Evolutionary conservation across 2,329 filamentous ascomycete species (phyloP).

Genomic region (Ceratocystis papillata): DNA sequence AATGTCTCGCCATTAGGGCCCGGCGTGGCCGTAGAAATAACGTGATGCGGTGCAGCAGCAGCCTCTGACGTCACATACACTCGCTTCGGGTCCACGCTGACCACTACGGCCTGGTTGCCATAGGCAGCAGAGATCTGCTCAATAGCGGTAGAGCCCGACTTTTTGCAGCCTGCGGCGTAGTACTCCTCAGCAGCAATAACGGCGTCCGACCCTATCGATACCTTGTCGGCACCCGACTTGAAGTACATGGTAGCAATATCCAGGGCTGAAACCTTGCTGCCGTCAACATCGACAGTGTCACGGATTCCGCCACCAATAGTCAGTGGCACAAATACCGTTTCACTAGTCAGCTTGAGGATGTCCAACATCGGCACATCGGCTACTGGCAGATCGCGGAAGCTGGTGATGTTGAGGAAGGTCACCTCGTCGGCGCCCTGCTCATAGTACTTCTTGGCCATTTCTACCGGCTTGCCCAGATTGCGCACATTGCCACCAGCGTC

Average conservation of each 20-base stretch:
- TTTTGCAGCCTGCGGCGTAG: slow-evolving; percentile 55
- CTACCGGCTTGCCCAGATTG: slow-evolving; percentile 93
- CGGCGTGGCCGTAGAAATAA: slow-evolving; percentile 56
- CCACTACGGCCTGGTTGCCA: slow-evolving; percentile 91
- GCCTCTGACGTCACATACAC: slow-evolving; percentile 68
- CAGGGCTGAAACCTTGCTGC: slow-evolving; percentile 73
- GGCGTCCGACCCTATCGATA: slow-evolving; percentile 91
- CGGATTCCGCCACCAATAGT: slow-evolving; percentile 93
- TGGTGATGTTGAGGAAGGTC: slow-evolving; percentile 96
- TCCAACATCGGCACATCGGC: slow-evolving; percentile 94
- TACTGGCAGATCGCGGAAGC: slow-evolving; percentile 87
- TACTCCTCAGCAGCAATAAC: slow-evolving; percentile 89
- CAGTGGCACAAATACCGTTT: slow-evolving; percentile 89
- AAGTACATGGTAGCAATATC: slow-evolving; percentile 97
- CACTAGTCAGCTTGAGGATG: slow-evolving; percentile 71
- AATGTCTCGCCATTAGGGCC: slow-evolving; percentile 67
- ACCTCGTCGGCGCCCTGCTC: slow-evolving; percentile 94
- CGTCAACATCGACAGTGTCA: slow-evolving; percentile 82
- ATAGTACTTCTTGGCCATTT: slow-evolving; percentile 89
- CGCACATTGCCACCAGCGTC: slow-evolving; percentile 55
- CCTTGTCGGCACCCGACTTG: slow-evolving; percentile 92
- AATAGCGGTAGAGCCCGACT: slow-evolving; percentile 78
- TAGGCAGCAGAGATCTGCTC: slow-evolving; percentile 91
- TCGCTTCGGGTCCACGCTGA: slow-evolving; percentile 86
- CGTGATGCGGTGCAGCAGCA: slow-evolving; percentile 57